Evolutionary conservation across 139 green algal species (phyloP).

Genomic region (Tetraselmis chui): DNA sequence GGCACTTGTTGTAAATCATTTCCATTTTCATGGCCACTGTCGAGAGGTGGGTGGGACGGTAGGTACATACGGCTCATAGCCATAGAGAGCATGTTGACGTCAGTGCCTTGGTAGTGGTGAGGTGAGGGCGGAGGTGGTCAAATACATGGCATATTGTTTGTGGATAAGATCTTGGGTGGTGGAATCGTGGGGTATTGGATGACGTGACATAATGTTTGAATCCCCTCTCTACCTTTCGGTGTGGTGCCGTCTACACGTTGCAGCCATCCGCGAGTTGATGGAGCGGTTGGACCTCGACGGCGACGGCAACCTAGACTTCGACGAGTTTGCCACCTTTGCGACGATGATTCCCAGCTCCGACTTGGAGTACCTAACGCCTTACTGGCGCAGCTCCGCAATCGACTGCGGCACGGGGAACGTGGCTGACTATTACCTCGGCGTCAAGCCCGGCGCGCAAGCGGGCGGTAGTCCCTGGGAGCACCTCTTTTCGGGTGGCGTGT

Average conservation of each 20-base stretch:
- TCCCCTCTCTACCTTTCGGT: no score
- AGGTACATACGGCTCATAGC: no score
- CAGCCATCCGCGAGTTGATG: not conserved
- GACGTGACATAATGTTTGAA: no score
- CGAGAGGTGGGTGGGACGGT: no score
- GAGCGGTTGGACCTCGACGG: not conserved
- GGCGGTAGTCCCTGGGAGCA: not conserved
- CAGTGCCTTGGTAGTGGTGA: no score
- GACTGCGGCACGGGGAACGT: not conserved
- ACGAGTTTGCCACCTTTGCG: not conserved
- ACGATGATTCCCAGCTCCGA: not conserved
- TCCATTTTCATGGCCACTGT: no score
- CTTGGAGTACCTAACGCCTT: not conserved
- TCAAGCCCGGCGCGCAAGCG: not conserved
- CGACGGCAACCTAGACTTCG: not conserved
- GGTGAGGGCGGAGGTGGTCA: no score
- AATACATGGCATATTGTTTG: no score
- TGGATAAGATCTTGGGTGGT: no score
- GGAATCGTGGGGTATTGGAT: no score
- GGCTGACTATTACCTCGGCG: not conserved
- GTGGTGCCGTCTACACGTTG: not conserved
- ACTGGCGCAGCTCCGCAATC: not conserved
- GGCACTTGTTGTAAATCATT: no score
- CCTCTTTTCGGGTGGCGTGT: not conserved
- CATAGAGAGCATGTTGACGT: no score